Conservation (phyloP, 176 grass and related monocot genomes). For the Phoenix dactylifera region DNA sequence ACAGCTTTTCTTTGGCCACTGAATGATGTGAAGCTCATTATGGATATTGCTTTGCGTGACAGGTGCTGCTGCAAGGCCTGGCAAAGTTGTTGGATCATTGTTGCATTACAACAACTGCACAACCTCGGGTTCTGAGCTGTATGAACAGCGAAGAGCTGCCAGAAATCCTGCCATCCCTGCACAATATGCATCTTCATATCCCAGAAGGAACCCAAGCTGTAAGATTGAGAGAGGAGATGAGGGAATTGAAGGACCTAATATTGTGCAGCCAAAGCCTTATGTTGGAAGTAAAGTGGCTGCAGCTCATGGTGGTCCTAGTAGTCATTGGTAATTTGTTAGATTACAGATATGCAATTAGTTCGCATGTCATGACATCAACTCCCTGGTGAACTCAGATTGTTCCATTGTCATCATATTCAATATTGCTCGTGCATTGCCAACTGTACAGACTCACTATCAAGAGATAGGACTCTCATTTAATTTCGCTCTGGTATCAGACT, state of each 20-base stretch:
- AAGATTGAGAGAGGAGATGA: conserved; percentile 71
- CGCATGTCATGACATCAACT: too few relatives aligned
- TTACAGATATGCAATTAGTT: too few relatives aligned
- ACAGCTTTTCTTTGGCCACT: too few relatives aligned
- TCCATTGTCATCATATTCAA: too few relatives aligned
- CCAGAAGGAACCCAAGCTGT: conserved; percentile 72
- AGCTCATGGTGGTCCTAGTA: conserved; percentile 39
- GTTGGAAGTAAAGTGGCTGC: conserved; percentile 48
- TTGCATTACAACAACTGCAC: conserved; percentile 33
- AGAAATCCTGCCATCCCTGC: conserved; percentile 35
- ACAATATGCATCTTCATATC: conserved; percentile 48
- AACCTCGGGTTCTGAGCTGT: conserved; percentile 29
- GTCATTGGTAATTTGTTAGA: conserved; percentile 46
- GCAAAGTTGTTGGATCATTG: conserved; percentile 46
- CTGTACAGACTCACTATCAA: too few relatives aligned
- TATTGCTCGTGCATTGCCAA: too few relatives aligned
- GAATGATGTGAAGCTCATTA: too few relatives aligned
- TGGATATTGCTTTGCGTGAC: conserved; percentile 18
- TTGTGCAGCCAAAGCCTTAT: conserved; percentile 35
- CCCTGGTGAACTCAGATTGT: too few relatives aligned
- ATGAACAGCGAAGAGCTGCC: conserved; percentile 49
- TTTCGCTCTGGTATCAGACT: too few relatives aligned
- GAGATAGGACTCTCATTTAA: too few relatives aligned
- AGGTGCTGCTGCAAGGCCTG: conserved; percentile 49
- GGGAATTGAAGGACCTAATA: conserved; percentile 32